These are phyloP conservation scores for Sporothrix mexicana DNA, from an alignment of 2,329 filamentous ascomycete species.

Conservation along the genomic window DNA sequence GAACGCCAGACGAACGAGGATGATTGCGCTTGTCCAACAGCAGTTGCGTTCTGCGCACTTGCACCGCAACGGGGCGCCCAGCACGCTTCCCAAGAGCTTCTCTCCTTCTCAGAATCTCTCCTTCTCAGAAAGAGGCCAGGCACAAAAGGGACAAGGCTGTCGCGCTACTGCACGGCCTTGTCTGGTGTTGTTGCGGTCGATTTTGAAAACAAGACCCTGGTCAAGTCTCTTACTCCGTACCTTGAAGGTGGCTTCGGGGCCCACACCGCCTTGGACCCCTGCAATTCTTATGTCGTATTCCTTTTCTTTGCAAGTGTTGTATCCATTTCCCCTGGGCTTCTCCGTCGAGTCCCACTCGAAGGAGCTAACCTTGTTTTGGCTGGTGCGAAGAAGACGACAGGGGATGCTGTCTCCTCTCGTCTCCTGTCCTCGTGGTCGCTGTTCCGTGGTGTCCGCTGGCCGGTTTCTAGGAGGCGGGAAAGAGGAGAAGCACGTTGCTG, in stretches of 20 bases:
- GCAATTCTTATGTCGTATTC: neutral
- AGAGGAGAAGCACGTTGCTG: neutral
- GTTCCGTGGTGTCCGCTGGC: neutral
- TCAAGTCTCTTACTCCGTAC: neutral
- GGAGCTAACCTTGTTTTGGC: conserved; percentile 16
- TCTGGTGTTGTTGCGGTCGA: neutral
- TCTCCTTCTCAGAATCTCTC: too few species aligned
- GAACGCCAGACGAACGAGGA: neutral
- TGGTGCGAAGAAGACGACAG: neutral
- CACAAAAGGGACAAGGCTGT: conserved; percentile 18
- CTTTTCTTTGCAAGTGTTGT: neutral
- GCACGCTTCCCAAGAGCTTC: too few species aligned
- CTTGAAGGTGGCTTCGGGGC: neutral
- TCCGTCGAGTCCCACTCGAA: neutral
- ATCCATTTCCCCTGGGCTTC: neutral
- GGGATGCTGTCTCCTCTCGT: too few species aligned
- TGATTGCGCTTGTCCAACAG: conserved; percentile 14
- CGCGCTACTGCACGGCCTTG: conserved; percentile 26
- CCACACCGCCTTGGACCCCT: neutral
- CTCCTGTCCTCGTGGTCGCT: neutral
- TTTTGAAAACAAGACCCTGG: neutral
- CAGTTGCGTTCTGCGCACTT: conserved; percentile 23
- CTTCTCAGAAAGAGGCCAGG: neutral
- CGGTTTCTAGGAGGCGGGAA: neutral
- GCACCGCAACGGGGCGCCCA: neutral